A percentile compares a stretch with the other conserved stretches of the same genome.
These are phyloP conservation scores for Aspergillus heteromorphus DNA, from an alignment of 495 filamentous ascomycete species.

Conservation along the genomic window DNA sequence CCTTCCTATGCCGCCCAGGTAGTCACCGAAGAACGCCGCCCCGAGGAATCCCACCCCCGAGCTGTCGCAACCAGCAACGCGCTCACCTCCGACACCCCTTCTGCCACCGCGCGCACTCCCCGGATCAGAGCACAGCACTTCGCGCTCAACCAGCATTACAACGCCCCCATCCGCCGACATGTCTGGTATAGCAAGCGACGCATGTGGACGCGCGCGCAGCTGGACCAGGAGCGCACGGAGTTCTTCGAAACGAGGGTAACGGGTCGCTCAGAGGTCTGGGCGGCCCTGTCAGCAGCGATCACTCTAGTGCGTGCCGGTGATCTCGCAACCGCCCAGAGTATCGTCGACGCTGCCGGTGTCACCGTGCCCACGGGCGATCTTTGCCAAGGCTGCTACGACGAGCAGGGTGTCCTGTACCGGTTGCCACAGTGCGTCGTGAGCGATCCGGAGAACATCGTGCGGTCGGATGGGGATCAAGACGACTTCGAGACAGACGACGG, in stretches of 20 bases:
- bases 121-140: conserved; percentile 10
- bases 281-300: conserved; percentile 59
- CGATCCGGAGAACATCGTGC: conserved; percentile 65
- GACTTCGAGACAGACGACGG: conserved; percentile 42
- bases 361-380: conserved; percentile 73
- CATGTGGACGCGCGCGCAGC: conserved; percentile 46
- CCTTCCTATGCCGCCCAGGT: conserved; percentile 12
- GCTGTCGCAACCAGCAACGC: conserved; percentile 8
- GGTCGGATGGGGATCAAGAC: conserved; percentile 30
- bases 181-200: conserved; percentile 47
- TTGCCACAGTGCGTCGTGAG: conserved; percentile 70
- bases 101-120: conserved; percentile 14
- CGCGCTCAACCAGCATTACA: conserved; percentile 44
- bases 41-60: conserved; percentile 6
- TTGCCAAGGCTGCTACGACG: conserved; percentile 72
- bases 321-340: conserved; percentile 70
- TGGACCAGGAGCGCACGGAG: conserved; percentile 50
- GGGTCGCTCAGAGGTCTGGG: conserved; percentile 73
- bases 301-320: conserved; percentile 57
- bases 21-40: conserved; percentile 14
- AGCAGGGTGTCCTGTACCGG: conserved; percentile 67
- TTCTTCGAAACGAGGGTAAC: conserved; percentile 84
- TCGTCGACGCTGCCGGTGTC: conserved; percentile 69
- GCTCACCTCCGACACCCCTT: conserved; percentile 4
- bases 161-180: conserved; percentile 45